Evolutionary conservation across 1,284 basidiomycete species (phyloP), one percentile per base, ranked within the genome.

Genomic region (Bondarzewia mesenterica): DNA sequence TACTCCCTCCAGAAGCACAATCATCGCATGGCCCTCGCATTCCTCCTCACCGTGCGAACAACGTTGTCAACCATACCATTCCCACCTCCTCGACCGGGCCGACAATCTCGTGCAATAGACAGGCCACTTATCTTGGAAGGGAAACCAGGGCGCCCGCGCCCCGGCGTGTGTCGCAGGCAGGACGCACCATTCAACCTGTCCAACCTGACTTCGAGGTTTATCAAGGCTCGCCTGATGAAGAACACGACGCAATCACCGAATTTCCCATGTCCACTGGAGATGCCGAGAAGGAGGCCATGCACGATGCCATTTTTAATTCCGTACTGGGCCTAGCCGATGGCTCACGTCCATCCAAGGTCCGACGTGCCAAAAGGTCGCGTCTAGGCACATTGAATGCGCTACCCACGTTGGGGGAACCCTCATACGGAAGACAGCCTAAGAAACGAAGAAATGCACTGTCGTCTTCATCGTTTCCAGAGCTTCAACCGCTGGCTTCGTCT

Each of bases 391-490:
- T 15, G 29, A 3, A 32, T 32, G 8, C 29, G 12, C 29, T 32
- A 12, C n/a, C 29, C 10, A 2, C 29, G 10, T 32, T 15, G 10
- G 5, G 29, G 29, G 12, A 32, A 10, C 29, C 29, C 3, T 32
- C 29, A 12, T n/a, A n/a, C n/a, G n/a, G n/a, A n/a, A n/a, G n/a
- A n/a, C 29, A 10, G n/a, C 10, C 29, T 12, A 32, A 32, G 29
- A 32, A 32, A 6, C 29, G 29, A 15, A 32, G n/a, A 15, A 10
- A 12, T 5, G n/a, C 29, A 2, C 48, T 48, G 2, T 46, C 49
- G 15, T 42, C 49, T 14, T 40, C 50, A 12, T 39, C 49, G 25
- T 48, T 45, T 20, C 44, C 40, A 12, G 44, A 42, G 15, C 36
- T 3, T 2, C 20, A 38, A 2, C 42, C 20, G 21, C 15, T 21